Evolutionary conservation across 352 stramenopile genomes (phyloP).

Genomic region (Pythium volutum): DNA sequence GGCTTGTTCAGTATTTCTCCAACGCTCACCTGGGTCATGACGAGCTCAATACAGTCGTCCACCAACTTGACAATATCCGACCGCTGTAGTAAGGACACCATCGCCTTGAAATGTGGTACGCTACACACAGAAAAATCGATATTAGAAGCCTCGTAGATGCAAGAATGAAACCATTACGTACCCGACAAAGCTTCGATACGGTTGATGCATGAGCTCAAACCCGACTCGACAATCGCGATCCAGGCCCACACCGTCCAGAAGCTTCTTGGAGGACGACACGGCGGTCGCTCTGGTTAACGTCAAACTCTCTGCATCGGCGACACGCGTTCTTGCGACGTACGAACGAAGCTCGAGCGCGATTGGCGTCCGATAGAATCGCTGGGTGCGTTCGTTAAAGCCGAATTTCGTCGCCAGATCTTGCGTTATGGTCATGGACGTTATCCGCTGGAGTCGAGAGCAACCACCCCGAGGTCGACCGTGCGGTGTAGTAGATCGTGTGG

Average conservation of each 20-base stretch:
- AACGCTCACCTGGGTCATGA: slow-evolving; percentile 16
- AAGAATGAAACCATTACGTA: slow-evolving; percentile 2
- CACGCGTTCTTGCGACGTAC: background rate
- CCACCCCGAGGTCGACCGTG: background rate
- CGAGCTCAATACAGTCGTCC: slow-evolving; percentile 16
- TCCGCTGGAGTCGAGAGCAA: slow-evolving; percentile 1
- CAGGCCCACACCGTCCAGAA: slow-evolving; percentile 15
- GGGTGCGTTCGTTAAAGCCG: slow-evolving; percentile 16
- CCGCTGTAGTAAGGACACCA: slow-evolving; percentile 19
- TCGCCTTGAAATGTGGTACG: slow-evolving; percentile 10
- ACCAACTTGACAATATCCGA: slow-evolving; percentile 28
- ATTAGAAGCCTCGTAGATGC: background rate
- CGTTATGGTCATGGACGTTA: slow-evolving; percentile 5
- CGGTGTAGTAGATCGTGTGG: background rate
- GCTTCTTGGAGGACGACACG: slow-evolving; percentile 5
- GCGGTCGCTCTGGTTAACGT: background rate
- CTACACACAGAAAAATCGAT: background rate
- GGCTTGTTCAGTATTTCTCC: background rate
- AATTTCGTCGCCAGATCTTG: slow-evolving; percentile 22
- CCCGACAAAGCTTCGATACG: slow-evolving; percentile 26
- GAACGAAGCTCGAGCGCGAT: slow-evolving; percentile 12
- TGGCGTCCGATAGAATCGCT: slow-evolving; percentile 25
- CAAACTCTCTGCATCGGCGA: background rate
- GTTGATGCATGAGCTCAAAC: slow-evolving; percentile 24
- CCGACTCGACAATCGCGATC: slow-evolving; percentile 19